Evolutionary conservation across 2,329 filamentous ascomycete species (phyloP).

Genomic region (Alternaria conjuncta): DNA sequence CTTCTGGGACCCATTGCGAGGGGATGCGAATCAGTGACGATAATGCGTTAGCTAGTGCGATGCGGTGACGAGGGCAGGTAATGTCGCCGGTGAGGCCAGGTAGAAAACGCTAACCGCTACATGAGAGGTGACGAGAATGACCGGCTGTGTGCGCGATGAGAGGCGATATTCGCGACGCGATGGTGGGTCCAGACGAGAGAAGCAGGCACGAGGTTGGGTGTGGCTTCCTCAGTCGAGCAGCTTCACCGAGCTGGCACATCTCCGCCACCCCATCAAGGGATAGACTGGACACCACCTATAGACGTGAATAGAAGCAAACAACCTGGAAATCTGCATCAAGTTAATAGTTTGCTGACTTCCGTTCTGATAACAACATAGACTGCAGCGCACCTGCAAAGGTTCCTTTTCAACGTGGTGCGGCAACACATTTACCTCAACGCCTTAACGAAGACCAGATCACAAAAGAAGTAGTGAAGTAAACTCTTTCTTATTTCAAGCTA

Average conservation of each 20-base stretch:
- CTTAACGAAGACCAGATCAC: background rate
- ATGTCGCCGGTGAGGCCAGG: no score
- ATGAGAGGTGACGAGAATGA: background rate
- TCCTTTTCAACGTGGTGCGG: background rate
- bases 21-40: background rate
- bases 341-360: background rate
- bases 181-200: slow-evolving; percentile 2
- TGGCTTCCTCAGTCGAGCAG: slow-evolving; percentile 14
- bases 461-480: slow-evolving; percentile 15
- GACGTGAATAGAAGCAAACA: background rate
- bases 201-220: slow-evolving; percentile 15
- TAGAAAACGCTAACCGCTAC: background rate
- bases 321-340: background rate
- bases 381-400: background rate
- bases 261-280: background rate
- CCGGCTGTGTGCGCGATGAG: background rate
- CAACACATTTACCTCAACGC: background rate
- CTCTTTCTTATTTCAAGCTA: slow-evolving; percentile 40
- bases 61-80: background rate
- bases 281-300: background rate
- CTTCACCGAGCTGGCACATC: background rate
- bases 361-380: background rate
- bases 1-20: slow-evolving; percentile 9
- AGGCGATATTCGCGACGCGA: background rate
- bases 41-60: background rate